phyloP scores from a whole-genome alignment of 257 asterid species.

The Leptodermis oblonga region DNA sequence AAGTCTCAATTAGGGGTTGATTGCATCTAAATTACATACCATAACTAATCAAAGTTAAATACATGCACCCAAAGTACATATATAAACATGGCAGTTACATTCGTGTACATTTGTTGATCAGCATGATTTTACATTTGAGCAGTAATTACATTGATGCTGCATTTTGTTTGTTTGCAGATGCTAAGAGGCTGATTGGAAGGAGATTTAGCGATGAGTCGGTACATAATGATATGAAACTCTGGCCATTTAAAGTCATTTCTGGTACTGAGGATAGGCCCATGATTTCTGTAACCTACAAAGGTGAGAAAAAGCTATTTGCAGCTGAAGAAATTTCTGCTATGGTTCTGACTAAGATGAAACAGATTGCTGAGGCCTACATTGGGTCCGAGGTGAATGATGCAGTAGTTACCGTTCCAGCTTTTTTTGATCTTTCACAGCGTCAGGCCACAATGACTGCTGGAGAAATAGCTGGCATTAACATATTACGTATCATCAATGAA shows the following conservation, averaged over 20 bases:
- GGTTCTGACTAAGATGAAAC: background rate
- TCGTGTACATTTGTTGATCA: no score
- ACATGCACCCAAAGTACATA: no score
- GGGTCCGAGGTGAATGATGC: constrained; percentile 1
- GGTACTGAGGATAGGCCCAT: background rate
- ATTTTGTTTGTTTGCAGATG: background rate
- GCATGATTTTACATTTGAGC: no score
- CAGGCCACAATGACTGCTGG: background rate
- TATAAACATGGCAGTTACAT: no score
- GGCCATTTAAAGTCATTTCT: constrained; percentile 2
- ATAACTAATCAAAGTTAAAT: no score
- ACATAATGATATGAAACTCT: background rate
- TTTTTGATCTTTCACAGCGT: background rate
- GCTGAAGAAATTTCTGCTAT: background rate
- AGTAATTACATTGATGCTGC: no score
- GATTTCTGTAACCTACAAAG: background rate
- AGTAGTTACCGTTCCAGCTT: background rate
- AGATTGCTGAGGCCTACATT: background rate
- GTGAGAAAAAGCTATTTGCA: background rate
- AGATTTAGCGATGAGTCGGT: background rate
- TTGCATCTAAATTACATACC: no score
- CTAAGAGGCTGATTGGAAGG: constrained; percentile 2
- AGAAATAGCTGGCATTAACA: background rate
- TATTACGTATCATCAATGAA: background rate
- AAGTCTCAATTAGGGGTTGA: background rate